Percentiles rank a stretch among this genome's conserved stretches.
Evolutionary conservation across 495 filamentous ascomycete species (phyloP).

Genomic region (Tuber indicum): DNA sequence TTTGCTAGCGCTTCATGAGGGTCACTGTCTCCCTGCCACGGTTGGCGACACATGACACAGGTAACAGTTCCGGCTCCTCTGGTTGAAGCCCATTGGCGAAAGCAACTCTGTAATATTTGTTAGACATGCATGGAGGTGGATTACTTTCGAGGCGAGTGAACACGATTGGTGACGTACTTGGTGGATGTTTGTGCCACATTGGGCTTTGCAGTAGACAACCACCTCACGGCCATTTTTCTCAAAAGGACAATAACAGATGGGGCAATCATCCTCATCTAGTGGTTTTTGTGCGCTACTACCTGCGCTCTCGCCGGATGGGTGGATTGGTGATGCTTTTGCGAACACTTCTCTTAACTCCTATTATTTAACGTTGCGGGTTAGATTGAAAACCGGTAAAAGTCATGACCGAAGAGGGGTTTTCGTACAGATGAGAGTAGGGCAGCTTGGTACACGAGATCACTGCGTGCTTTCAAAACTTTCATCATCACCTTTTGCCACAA

Average conservation of each 20-base stretch:
- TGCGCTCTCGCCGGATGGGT: constrained; percentile 35
- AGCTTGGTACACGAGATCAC: constrained; percentile 58
- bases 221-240: constrained; percentile 49
- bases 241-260: constrained; percentile 63
- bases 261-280: constrained; percentile 56
- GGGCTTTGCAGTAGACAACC: constrained; percentile 56
- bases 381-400: not conserved
- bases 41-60: constrained; percentile 55
- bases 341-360: constrained; percentile 55
- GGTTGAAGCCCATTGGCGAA: constrained; percentile 55
- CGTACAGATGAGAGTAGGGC: constrained; percentile 53
- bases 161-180: constrained; percentile 34
- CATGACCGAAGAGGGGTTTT: constrained; percentile 4
- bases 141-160: not conserved
- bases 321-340: constrained; percentile 44
- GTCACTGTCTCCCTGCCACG: constrained; percentile 50
- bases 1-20: constrained; percentile 41
- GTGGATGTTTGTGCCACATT: constrained; percentile 65
- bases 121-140: not conserved
- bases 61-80: constrained; percentile 46
- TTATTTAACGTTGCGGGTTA: not conserved
- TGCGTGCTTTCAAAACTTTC: constrained; percentile 54
- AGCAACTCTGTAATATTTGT: constrained; percentile 46
- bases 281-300: constrained; percentile 42
- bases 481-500: constrained; percentile 48